Conservation (phyloP, 2,329 filamentous ascomycete species). For the Trichoderma atrobrunneum region DNA sequence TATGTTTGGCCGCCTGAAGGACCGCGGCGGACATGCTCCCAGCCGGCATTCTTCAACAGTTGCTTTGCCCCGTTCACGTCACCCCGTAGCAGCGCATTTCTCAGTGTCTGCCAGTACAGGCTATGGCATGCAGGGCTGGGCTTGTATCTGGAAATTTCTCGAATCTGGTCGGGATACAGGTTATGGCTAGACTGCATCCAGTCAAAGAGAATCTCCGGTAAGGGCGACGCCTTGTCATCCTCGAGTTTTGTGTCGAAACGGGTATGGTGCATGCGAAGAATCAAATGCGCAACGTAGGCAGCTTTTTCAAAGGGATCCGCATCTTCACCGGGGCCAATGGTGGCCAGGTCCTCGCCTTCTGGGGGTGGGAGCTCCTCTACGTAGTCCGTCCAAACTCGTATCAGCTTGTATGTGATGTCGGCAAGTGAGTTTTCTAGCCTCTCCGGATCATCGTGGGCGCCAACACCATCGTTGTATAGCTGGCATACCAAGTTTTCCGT, state of each 20-base stretch:
- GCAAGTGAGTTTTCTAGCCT: conserved; percentile 56
- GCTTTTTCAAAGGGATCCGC: conserved; percentile 70
- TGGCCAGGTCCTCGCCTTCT: conserved; percentile 54
- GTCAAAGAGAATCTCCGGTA: conserved; percentile 76
- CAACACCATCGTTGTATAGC: conserved; percentile 62
- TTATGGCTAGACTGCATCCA: conserved; percentile 80
- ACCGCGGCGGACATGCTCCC: conserved; percentile 71
- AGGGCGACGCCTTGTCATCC: conserved; percentile 47
- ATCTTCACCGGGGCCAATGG: conserved; percentile 63
- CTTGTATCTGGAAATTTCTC: conserved; percentile 59
- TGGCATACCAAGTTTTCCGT: conserved; percentile 69
- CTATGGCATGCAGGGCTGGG: conserved; percentile 74
- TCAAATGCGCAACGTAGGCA: conserved; percentile 70
- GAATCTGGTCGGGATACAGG: conserved; percentile 64
- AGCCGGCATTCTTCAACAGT: conserved; percentile 71
- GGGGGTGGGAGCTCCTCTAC: conserved; percentile 47
- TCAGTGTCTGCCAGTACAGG: conserved; percentile 84
- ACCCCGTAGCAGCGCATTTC: conserved; percentile 70
- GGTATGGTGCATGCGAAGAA: conserved; percentile 75
- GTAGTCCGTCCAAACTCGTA: conserved; percentile 56
- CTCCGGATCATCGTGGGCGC: conserved; percentile 53
- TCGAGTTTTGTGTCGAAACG: conserved; percentile 41
- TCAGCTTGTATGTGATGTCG: conserved; percentile 51
- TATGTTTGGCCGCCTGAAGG: conserved; percentile 66
- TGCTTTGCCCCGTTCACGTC: conserved; percentile 64